Percentiles rank a stretch among this genome's conserved stretches.
Evolutionary conservation across 2,329 filamentous ascomycete species (phyloP).

Genomic region (Phialophora verrucosa): DNA sequence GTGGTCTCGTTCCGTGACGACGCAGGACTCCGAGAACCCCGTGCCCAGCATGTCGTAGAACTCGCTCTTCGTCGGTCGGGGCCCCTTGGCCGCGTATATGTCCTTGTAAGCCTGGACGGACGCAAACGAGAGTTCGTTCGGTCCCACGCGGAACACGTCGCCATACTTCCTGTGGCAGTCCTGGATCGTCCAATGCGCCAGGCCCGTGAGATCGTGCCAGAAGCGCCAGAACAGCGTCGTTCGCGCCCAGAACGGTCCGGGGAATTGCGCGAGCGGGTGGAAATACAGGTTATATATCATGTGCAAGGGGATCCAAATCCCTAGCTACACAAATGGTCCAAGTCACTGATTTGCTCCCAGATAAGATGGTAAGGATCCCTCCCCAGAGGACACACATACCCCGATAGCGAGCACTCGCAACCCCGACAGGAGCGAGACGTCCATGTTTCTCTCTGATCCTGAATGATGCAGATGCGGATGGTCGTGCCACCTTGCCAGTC

Average conservation of each 20-base stretch:
- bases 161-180: constrained; percentile 8
- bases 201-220: background rate
- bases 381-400: background rate
- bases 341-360: background rate
- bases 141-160: background rate
- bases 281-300: constrained; percentile 17
- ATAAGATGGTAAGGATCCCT: too few species aligned
- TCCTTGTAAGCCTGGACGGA: constrained; percentile 18
- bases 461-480: background rate
- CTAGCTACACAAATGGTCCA: background rate
- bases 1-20: constrained; percentile 36
- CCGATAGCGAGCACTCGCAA: background rate
- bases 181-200: background rate
- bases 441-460: background rate
- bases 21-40: constrained; percentile 43
- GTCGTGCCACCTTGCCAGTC: background rate
- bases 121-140: background rate
- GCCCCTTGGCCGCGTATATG: constrained; percentile 12
- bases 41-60: constrained; percentile 37
- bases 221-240: constrained; percentile 1
- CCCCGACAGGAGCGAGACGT: background rate
- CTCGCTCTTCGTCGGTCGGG: background rate
- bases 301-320: background rate
- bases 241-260: constrained; percentile 61
- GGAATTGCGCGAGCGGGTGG: constrained; percentile 69